phyloP scores from a whole-genome alignment of 805 yeast genomes.

The Metschnikowia cubensis region DNA sequence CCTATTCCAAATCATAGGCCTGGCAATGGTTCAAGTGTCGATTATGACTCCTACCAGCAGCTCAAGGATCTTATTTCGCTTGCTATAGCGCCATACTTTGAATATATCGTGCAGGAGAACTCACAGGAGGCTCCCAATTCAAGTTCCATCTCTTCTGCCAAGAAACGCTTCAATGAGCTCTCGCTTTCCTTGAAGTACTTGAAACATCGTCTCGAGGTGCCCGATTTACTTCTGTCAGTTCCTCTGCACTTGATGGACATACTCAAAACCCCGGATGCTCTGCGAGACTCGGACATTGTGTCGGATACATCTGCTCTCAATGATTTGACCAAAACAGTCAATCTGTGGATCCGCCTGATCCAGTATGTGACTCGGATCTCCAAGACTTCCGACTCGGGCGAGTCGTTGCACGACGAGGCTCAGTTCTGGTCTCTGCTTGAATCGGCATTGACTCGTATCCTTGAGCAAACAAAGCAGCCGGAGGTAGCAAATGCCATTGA shows the following conservation, averaged over 20 bases:
- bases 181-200: constrained; percentile 63
- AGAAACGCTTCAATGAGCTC: constrained; percentile 66
- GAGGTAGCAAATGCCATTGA: constrained; percentile 57
- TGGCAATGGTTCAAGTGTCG: background rate
- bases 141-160: constrained; percentile 15
- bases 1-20: constrained; percentile 5
- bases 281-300: constrained; percentile 21
- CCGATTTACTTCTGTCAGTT: constrained; percentile 50
- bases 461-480: constrained; percentile 52
- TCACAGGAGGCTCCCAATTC: constrained; percentile 7
- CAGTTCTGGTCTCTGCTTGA: constrained; percentile 78
- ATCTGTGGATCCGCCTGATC: constrained; percentile 67
- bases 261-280: constrained; percentile 23
- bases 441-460: constrained; percentile 49
- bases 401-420: constrained; percentile 57
- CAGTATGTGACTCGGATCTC: constrained; percentile 52
- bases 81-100: constrained; percentile 71
- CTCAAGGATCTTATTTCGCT: constrained; percentile 56
- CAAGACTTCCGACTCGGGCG: constrained; percentile 53
- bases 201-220: constrained; percentile 63
- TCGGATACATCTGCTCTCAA: constrained; percentile 58
- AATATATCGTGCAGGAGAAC: constrained; percentile 31
- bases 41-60: constrained; percentile 41
- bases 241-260: constrained; percentile 44
- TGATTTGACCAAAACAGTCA: constrained; percentile 62